Evolutionary conservation across 129 eudicot species (phyloP).

Genomic region (Centella asiatica): DNA sequence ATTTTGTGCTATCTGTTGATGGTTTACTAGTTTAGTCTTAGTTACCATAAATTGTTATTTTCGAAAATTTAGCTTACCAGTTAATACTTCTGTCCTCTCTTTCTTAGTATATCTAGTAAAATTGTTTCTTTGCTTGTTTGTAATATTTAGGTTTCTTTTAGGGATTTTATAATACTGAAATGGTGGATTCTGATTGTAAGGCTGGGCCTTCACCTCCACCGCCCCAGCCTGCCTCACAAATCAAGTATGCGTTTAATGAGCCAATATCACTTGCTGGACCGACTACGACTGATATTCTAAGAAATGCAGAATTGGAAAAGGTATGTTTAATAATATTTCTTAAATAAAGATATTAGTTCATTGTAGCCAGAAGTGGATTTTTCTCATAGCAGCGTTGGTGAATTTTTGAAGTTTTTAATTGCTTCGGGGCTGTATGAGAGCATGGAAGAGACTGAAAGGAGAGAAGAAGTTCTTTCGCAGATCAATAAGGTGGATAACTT

Average conservation of each 20-base stretch:
- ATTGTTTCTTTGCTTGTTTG: background rate
- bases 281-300: slow-evolving; percentile 16
- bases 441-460: slow-evolving; percentile 10
- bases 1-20: background rate
- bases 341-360: background rate
- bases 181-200: slow-evolving; percentile 31
- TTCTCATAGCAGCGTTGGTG: background rate
- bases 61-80: too few species aligned
- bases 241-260: slow-evolving; percentile 23
- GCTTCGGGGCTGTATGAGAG: slow-evolving; percentile 13
- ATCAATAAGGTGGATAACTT: slow-evolving; percentile 6
- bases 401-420: background rate
- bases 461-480: slow-evolving; percentile 10
- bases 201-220: slow-evolving; percentile 24
- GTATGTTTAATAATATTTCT: background rate
- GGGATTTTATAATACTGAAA: slow-evolving; percentile 12
- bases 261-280: slow-evolving; percentile 40
- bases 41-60: too few species aligned
- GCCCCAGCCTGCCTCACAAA: slow-evolving; percentile 20
- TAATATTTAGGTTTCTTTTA: background rate
- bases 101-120: too few species aligned
- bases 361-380: background rate
- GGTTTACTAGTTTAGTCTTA: background rate
- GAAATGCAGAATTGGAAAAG: slow-evolving; percentile 38
- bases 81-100: too few species aligned